phyloP scores from a whole-genome alignment of 257 asterid species.

The Eucommia ulmoides region DNA sequence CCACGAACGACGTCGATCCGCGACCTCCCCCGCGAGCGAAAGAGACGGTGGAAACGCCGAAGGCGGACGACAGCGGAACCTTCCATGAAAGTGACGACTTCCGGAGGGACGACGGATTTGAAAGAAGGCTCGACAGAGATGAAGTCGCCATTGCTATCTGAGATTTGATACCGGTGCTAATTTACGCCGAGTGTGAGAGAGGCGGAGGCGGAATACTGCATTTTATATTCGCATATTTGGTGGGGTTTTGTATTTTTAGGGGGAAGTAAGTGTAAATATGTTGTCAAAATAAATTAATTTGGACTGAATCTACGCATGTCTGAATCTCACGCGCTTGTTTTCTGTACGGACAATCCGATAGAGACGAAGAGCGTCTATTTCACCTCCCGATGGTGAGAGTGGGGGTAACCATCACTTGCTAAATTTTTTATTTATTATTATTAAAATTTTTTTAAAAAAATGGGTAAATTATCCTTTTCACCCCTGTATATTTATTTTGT shows the following conservation, averaged over 20 bases:
- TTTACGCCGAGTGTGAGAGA: neutral
- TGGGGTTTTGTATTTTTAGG: neutral
- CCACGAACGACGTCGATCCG: constrained; percentile 33
- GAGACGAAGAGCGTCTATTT: too few species aligned
- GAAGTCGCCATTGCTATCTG: constrained; percentile 47
- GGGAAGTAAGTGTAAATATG: neutral
- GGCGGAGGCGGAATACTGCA: neutral
- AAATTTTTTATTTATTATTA: too few species aligned
- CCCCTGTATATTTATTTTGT: too few species aligned
- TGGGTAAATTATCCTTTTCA: too few species aligned
- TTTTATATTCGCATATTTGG: neutral
- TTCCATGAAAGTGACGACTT: constrained; percentile 28
- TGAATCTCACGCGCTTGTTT: too few species aligned
- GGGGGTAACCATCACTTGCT: too few species aligned
- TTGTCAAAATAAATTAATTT: too few species aligned
- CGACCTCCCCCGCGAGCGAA: constrained; percentile 18
- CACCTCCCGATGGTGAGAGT: too few species aligned
- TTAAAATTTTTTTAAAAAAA: too few species aligned
- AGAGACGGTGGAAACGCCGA: constrained; percentile 26
- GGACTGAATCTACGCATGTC: too few species aligned
- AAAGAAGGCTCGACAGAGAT: constrained; percentile 25
- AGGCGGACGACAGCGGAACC: constrained; percentile 24
- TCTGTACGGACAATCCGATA: too few species aligned
- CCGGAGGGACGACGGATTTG: constrained; percentile 24
- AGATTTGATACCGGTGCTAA: too few species aligned